Evolutionary conservation across 1,284 basidiomycete species (phyloP).

Genomic region (Vanrija pseudolonga): DNA sequence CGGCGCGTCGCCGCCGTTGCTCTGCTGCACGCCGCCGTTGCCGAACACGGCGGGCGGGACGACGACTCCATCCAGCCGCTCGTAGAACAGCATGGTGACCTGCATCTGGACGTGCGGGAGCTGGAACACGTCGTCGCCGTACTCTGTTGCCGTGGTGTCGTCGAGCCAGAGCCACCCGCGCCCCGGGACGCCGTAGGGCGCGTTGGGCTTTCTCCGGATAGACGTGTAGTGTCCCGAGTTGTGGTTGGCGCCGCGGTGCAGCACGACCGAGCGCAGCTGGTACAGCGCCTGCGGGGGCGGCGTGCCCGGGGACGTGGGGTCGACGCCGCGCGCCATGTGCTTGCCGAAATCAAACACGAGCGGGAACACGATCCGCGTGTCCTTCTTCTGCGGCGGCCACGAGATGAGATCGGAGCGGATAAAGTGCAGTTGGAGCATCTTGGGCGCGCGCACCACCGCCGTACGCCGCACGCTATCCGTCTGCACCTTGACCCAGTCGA

Average conservation of each 20-base stretch:
- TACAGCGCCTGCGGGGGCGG: constrained; percentile 59
- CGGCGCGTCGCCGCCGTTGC: neutral
- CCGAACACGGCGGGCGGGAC: too few species aligned
- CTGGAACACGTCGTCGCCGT: constrained; percentile 59
- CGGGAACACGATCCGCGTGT: constrained; percentile 71
- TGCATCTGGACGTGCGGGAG: constrained; percentile 58
- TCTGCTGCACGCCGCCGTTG: neutral
- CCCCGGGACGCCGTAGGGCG: constrained; percentile 39
- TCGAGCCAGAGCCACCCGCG: constrained; percentile 72
- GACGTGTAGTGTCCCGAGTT: constrained; percentile 88
- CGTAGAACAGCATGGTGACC: constrained; percentile 89
- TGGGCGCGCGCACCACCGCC: constrained; percentile 62
- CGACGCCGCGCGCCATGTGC: constrained; percentile 51
- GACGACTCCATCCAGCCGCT: constrained; percentile 55
- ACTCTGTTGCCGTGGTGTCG: constrained; percentile 75
- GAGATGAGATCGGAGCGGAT: constrained; percentile 66
- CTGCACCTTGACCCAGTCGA: constrained; percentile 39
- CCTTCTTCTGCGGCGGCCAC: constrained; percentile 59
- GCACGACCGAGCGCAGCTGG: constrained; percentile 73
- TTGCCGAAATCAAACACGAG: constrained; percentile 79
- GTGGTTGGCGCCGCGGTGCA: constrained; percentile 78
- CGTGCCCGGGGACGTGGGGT: neutral
- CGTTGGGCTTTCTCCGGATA: constrained; percentile 69
- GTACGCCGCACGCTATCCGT: constrained; percentile 37
- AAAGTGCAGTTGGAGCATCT: constrained; percentile 76